Conservation (phyloP, 257 asterid species). For the Paraleonurus japonicus region DNA sequence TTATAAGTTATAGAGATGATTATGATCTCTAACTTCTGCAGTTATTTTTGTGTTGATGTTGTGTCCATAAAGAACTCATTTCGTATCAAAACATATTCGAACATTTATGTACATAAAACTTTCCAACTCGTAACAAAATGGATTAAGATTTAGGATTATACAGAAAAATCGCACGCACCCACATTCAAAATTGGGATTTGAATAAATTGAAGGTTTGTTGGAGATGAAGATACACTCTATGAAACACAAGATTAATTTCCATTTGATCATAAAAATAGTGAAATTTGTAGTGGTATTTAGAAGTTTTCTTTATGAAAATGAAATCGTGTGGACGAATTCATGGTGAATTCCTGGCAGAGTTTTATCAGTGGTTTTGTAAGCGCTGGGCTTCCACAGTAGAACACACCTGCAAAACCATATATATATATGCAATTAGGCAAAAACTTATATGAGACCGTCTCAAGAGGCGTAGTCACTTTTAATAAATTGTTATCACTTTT, state of each 20-base stretch:
- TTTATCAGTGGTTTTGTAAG: conserved; percentile 50
- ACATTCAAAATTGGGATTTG: neutral
- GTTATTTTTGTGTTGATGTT: neutral
- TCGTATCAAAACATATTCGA: no score
- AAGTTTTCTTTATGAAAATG: conserved; percentile 95
- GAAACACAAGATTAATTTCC: neutral
- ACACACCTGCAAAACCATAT: conserved; percentile 68
- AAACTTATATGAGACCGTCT: no score
- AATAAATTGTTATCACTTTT: no score
- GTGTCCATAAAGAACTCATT: no score
- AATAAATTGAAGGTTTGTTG: neutral
- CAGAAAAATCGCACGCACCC: no score
- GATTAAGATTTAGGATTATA: no score
- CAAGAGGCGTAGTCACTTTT: no score
- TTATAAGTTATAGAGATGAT: neutral
- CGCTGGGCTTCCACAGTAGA: conserved; percentile 82
- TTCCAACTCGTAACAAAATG: neutral
- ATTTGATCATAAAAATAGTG: no score
- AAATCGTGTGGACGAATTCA: conserved; percentile 71
- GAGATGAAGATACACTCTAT: neutral
- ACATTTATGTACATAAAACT: no score
- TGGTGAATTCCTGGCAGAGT: conserved; percentile 69
- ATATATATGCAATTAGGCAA: no score
- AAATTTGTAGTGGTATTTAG: no score
- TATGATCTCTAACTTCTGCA: no score